Base-by-base conservation (phyloP, 2,329 filamentous ascomycete species). In the Trichoderma asperellum region DNA sequence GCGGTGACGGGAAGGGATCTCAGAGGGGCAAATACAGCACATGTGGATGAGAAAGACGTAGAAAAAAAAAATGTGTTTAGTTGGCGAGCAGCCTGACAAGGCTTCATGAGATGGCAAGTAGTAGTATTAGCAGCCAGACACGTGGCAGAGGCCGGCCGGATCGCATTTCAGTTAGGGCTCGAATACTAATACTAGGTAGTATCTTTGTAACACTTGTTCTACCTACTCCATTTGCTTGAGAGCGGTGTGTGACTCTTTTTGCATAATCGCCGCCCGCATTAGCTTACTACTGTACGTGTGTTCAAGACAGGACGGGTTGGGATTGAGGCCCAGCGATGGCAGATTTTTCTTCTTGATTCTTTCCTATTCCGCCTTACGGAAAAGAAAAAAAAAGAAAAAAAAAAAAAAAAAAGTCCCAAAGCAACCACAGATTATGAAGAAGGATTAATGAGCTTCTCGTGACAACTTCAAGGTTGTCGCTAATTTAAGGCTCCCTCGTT, bases 111-210 rank as follows among this genome's bases (percentile, higher is more conserved):
- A 60, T 61, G 43, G 21, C 40, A 27, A 60, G 24, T 24, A 24
- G 24, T 24, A 24, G 24, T 24, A 2, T 60, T 32, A 52, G 52
- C 52, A 63, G 58, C 27, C 8, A 52, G 52, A 68, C 67, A 68
- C 59, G 67, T 68, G 67, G 58, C 65, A n/a, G 53, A 58, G 32
- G 29, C 60, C 35, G 47, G 59, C 21, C 40, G 5, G 32, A 53
- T 14, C 10, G 49, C 29, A 24, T 27, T 62, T 47, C 35, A 49
- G 18, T 43, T 18, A 32, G 32, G 34, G 34, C 18, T n/a, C 6
- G 40, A 43, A 43, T 16, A n/a, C n/a, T n/a, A n/a, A n/a, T n/a
- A n/a, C n/a, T n/a, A n/a, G n/a, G n/a, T n/a, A 43, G 37, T 14
- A 18, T 24, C 7, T 18, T 37, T 18, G n/a, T 35, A 32, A 7